These are phyloP conservation scores for Diaporthe eres DNA, from an alignment of 2,329 filamentous ascomycete genomes.

Conservation along the genomic window DNA sequence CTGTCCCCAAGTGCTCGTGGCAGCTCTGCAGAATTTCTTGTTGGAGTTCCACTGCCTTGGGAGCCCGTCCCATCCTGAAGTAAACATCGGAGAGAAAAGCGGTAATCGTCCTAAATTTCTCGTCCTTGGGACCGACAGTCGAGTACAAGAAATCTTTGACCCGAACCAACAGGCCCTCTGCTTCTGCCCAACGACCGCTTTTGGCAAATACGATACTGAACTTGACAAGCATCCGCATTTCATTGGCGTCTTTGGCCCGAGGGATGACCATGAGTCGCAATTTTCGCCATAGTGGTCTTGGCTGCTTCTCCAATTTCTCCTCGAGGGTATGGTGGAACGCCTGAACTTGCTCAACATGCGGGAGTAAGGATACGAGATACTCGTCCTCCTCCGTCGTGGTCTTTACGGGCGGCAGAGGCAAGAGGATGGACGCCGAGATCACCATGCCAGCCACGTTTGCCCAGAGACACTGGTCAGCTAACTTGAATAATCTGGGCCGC, in stretches of 20 bases:
- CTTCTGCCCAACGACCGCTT: not conserved
- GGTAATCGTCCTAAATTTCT: not conserved
- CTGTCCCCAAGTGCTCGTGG: not conserved
- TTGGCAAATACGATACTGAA: not conserved
- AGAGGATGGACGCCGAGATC: too few relatives aligned
- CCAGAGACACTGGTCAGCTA: too few relatives aligned
- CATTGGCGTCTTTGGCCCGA: not conserved
- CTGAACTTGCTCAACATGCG: too few relatives aligned
- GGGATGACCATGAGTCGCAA: too few relatives aligned
- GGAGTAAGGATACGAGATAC: too few relatives aligned
- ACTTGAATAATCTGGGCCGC: too few relatives aligned
- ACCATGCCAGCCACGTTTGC: too few relatives aligned
- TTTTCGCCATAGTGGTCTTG: too few relatives aligned
- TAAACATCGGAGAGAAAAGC: not conserved
- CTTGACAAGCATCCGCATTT: not conserved
- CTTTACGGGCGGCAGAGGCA: too few relatives aligned
- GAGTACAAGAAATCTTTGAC: not conserved
- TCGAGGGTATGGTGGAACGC: too few relatives aligned
- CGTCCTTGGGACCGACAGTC: not conserved
- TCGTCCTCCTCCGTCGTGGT: too few relatives aligned
- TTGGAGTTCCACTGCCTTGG: not conserved
- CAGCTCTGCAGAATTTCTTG: not conserved
- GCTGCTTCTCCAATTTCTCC: too few relatives aligned
- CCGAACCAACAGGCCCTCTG: not conserved
- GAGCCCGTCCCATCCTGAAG: not conserved